Conservation (phyloP, 1,139 yeast species). For the Debaryomycetaceae sp. region DNA sequence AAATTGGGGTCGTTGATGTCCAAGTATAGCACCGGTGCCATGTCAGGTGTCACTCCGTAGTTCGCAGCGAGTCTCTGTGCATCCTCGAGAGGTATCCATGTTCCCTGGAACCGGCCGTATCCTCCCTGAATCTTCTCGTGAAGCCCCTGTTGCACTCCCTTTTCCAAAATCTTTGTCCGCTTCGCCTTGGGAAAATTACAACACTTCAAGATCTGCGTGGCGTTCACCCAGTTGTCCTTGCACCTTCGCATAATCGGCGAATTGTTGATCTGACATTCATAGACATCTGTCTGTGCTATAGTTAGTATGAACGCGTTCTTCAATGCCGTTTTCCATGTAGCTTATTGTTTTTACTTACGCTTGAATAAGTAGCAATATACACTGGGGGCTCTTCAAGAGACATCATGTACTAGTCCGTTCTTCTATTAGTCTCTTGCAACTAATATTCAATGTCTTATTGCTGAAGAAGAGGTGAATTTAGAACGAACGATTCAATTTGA, state of each 20-base stretch:
- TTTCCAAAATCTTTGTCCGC: constrained; percentile 85
- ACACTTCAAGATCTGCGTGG: constrained; percentile 93
- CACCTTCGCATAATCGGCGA: constrained; percentile 93
- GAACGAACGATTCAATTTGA: constrained; percentile 1
- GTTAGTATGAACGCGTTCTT: constrained; percentile 13
- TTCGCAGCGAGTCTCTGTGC: constrained; percentile 53
- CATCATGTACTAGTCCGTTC: constrained; percentile 2
- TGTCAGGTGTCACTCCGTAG: constrained; percentile 52
- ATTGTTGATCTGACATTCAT: constrained; percentile 75
- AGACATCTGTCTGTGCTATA: constrained; percentile 55
- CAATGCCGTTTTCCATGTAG: constrained; percentile 1
- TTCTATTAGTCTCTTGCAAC: not conserved
- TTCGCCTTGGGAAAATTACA: constrained; percentile 95
- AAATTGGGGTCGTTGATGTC: constrained; percentile 48
- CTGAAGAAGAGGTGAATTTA: not conserved
- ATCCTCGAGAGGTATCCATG: constrained; percentile 84
- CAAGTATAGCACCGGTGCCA: constrained; percentile 52
- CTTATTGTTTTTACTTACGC: constrained; percentile 15
- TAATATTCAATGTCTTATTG: not conserved
- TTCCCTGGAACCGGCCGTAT: constrained; percentile 94
- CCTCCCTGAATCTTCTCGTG: constrained; percentile 98
- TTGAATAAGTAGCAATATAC: constrained; percentile 26
- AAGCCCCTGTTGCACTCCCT: constrained; percentile 80
- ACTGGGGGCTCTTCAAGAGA: constrained; percentile 19
- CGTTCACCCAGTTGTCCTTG: constrained; percentile 92